Conservation (phyloP, 2,329 filamentous ascomycete genomes). For the Botrytis paeoniae region DNA sequence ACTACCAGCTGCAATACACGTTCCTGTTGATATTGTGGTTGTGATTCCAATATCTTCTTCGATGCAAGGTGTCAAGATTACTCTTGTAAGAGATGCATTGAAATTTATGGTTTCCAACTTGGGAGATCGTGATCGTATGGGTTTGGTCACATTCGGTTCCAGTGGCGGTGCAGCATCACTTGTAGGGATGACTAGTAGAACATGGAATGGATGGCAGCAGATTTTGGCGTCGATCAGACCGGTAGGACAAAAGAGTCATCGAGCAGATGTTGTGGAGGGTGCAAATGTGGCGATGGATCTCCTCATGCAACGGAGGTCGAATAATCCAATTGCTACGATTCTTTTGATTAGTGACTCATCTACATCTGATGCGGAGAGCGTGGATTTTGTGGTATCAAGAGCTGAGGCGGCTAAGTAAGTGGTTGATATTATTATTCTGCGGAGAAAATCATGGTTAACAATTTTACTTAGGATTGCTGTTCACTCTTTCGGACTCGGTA, state of each 20-base stretch:
- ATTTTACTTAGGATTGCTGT: slow-evolving; percentile 69
- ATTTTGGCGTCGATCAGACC: slow-evolving; percentile 85
- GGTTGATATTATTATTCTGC: background rate
- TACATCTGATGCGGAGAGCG: slow-evolving; percentile 88
- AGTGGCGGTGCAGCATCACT: slow-evolving; percentile 89
- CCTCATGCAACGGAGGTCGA: slow-evolving; percentile 94
- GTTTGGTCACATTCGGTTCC: slow-evolving; percentile 93
- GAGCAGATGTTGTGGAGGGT: slow-evolving; percentile 94
- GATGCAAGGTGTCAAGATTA: slow-evolving; percentile 99
- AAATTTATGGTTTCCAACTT: slow-evolving; percentile 88
- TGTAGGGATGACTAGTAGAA: slow-evolving; percentile 97
- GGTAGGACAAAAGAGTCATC: slow-evolving; percentile 92
- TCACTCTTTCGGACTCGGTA: slow-evolving; percentile 91
- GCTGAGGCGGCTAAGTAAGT: slow-evolving; percentile 94
- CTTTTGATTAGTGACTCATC: slow-evolving; percentile 97
- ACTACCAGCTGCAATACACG: slow-evolving; percentile 57
- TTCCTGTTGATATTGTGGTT: slow-evolving; percentile 91
- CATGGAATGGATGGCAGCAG: slow-evolving; percentile 87
- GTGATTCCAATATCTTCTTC: slow-evolving; percentile 97
- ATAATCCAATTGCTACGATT: slow-evolving; percentile 92
- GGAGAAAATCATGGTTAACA: slow-evolving; percentile 30
- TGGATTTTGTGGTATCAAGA: slow-evolving; percentile 95
- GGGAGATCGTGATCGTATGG: slow-evolving; percentile 93
- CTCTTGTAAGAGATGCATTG: slow-evolving; percentile 83
- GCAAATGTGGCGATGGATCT: slow-evolving; percentile 98